These are phyloP conservation scores for Ogataea ganodermae DNA, from an alignment of 805 yeast species.

Conservation along the genomic window DNA sequence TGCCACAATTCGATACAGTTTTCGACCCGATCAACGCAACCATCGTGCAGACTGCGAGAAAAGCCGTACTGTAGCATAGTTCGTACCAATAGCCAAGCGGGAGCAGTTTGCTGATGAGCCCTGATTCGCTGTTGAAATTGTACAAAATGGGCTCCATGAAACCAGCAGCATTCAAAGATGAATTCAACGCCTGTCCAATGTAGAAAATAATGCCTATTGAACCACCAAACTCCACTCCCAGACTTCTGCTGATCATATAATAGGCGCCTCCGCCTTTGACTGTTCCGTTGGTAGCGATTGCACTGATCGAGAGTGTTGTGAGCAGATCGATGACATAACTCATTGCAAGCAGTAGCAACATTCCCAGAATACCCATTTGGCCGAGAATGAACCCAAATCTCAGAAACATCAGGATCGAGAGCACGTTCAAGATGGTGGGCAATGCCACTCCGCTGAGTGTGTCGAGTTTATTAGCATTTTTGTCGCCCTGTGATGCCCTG, in stretches of 20 bases:
- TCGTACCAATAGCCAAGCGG: conserved; percentile 70
- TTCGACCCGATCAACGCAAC: conserved; percentile 81
- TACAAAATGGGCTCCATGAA: conserved; percentile 85
- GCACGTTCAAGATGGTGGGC: conserved; percentile 90
- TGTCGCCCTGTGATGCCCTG: no score
- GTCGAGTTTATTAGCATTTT: conserved; percentile 53
- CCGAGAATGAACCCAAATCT: conserved; percentile 96
- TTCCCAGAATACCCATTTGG: conserved; percentile 86
- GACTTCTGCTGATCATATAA: conserved; percentile 91
- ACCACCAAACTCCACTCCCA: conserved; percentile 99
- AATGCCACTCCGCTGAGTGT: conserved; percentile 90
- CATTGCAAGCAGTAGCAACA: conserved; percentile 62
- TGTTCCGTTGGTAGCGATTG: conserved; percentile 96
- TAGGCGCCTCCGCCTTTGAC: conserved; percentile 99
- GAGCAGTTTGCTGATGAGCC: conserved; percentile 55
- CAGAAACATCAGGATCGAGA: conserved; percentile 91
- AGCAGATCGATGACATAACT: conserved; percentile 80
- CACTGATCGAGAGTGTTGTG: conserved; percentile 88
- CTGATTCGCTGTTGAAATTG: conserved; percentile 67
- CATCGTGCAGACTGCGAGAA: conserved; percentile 70
- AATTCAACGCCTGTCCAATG: conserved; percentile 89
- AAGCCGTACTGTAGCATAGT: conserved; percentile 67
- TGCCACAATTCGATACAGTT: conserved; percentile 81
- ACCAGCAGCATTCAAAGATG: conserved; percentile 94
- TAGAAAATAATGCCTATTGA: conserved; percentile 94